Base-by-base conservation (phyloP, 331 rosid genomes). In the Dryas integrifolia region DNA sequence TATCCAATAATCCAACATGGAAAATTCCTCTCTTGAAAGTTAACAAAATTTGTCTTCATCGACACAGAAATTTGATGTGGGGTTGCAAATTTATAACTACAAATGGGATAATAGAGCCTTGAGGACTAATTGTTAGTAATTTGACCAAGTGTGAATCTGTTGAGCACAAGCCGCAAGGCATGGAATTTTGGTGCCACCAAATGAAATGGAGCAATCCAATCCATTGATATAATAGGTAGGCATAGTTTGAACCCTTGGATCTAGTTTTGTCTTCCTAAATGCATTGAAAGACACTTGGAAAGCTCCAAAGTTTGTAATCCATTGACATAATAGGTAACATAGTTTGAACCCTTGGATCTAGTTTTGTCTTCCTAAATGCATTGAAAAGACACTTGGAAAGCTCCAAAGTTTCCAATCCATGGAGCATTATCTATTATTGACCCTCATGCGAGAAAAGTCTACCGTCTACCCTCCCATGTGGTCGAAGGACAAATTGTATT, bases 391-490 rank as follows among this genome's bases (percentile, higher is more conserved):
- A 4, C 5, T 3, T 4, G 30, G 8, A 3, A 30, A 8, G 24
- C 67, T 56, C 65, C 75, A 14, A 56, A 13, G 44, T 56, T 70
- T 64, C 43, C 43, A 14, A 39, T 58, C 75, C 75, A 71, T 30
- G 35, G 35, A 30, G n/a, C 26, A 48, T 15, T 39, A 62, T 40
- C 67, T 62, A 9, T 62, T 15, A 62, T 62, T 30, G 35, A 30
- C 35, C 35, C 35, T 30, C 35, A 30, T 30, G 13, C 3, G 5
- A 59, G 46, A 59, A 60, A 60, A 60, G 65, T 60, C 24, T 14
- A 6, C 5, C 0, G 21, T 7, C 46, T 14, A 30, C 43, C 64
- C 9, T 0, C 0, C 6, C 60, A 58, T 0, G 18, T 0, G 64
- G 64, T 58, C 61, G 3, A 21, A 21, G 5, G 3, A 21, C 9